These are phyloP conservation scores for Penicillium paxilli DNA, from an alignment of 495 filamentous ascomycete genomes.

Conservation along the genomic window DNA sequence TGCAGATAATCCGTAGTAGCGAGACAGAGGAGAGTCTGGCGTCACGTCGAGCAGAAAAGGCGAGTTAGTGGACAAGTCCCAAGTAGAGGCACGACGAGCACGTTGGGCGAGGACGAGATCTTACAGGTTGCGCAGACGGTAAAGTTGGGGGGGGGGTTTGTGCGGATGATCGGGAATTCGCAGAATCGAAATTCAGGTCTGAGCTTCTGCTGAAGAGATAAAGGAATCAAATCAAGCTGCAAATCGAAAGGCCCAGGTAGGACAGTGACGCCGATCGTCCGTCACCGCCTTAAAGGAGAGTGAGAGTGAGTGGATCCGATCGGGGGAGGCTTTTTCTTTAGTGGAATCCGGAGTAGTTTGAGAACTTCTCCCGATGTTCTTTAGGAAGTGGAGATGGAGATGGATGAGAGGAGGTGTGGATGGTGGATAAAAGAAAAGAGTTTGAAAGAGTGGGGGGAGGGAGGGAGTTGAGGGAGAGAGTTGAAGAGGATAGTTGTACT, in stretches of 20 bases:
- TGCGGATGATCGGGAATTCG: constrained; percentile 13
- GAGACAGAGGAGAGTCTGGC: constrained; percentile 18
- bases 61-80: constrained; percentile 14
- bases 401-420: too few relatives aligned
- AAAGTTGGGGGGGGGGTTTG: too few relatives aligned
- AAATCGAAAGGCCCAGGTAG: constrained; percentile 3
- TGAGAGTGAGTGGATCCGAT: constrained; percentile 4
- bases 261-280: constrained; percentile 22
- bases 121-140: constrained; percentile 36
- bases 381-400: not conserved
- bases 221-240: constrained; percentile 14
- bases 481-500: not conserved
- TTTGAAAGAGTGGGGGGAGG: not conserved
- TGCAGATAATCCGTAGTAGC: not conserved
- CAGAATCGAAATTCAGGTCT: constrained; percentile 2
- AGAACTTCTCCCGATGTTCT: not conserved
- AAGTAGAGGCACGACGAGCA: constrained; percentile 14
- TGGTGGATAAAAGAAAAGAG: not conserved
- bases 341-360: not conserved
- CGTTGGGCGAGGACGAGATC: constrained; percentile 34
- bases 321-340: constrained; percentile 1
- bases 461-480: not conserved
- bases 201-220: constrained; percentile 13
- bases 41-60: constrained; percentile 25
- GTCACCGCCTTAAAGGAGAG: constrained; percentile 30